A percentile compares a stretch with the other conserved stretches of the same genome.
Conservation (phyloP, 768 basidiomycete genomes). For the Hydnomerulius pinastri region DNA sequence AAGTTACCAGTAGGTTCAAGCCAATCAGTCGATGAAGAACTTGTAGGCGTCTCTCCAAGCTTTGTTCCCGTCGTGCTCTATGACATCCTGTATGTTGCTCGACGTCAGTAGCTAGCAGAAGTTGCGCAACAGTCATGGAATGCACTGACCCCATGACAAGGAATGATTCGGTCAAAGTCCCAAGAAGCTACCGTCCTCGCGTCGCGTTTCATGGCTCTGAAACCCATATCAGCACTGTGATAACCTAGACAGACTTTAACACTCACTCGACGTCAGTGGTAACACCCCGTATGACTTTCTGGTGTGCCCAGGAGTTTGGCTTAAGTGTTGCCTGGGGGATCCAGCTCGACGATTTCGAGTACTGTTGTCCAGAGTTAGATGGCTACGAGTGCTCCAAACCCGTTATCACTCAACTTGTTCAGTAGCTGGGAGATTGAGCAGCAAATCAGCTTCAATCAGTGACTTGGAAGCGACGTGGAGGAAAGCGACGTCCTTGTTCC, state of each 20-base stretch:
- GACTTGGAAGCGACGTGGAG: conserved; percentile 71
- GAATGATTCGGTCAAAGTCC: conserved; percentile 76
- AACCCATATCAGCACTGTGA: conserved; percentile 3
- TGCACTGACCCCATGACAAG: conserved; percentile 61
- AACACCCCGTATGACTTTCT: conserved; percentile 20
- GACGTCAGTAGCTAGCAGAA: conserved; percentile 7
- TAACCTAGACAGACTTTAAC: background rate
- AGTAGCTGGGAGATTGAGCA: conserved; percentile 77
- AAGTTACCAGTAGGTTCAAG: background rate
- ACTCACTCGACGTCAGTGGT: conserved; percentile 31
- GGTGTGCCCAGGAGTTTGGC: conserved; percentile 33
- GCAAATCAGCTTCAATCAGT: conserved; percentile 77
- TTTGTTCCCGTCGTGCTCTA: conserved; percentile 59
- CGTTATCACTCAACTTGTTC: conserved; percentile 60
- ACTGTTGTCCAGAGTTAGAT: conserved; percentile 29
- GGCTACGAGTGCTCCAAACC: background rate
- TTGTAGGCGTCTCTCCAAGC: conserved; percentile 52
- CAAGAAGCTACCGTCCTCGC: conserved; percentile 66
- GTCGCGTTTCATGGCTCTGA: conserved; percentile 59
- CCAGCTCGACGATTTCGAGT: conserved; percentile 38
- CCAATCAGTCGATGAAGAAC: conserved; percentile 25
- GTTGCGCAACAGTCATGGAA: background rate
- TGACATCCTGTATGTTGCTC: conserved; percentile 47
- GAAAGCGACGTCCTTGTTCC: conserved; percentile 84
- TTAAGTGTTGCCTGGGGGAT: conserved; percentile 28